A percentile compares a stretch with the other conserved stretches of the same genome.
Conservation (phyloP, 1,139 yeast species). For the Scheffersomyces quercinus region DNA sequence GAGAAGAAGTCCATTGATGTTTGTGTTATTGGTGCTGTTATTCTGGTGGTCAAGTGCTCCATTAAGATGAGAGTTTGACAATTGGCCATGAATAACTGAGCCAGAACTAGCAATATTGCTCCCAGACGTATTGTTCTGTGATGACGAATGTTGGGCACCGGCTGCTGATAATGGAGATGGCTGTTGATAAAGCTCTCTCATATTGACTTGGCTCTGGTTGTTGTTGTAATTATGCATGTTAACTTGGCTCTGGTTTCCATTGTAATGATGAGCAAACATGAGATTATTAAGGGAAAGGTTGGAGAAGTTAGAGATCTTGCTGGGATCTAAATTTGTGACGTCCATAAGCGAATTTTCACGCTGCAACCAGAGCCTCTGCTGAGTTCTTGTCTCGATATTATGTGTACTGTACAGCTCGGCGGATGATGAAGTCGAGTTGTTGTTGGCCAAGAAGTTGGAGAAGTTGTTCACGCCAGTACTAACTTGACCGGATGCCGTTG, state of each 20-base stretch:
- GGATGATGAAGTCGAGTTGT: conserved; percentile 3
- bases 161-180: conserved; percentile 4
- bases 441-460: conserved; percentile 29
- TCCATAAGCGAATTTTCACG: conserved; percentile 72
- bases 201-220: conserved; percentile 6
- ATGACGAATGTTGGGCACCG: conserved; percentile 9
- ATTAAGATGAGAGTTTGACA: too few relatives aligned
- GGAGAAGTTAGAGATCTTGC: conserved; percentile 38
- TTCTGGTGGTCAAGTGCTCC: too few relatives aligned
- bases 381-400: conserved; percentile 64
- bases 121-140: conserved; percentile 4
- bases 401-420: conserved; percentile 8
- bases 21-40: conserved; percentile 7
- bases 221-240: conserved; percentile 26
- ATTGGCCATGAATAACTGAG: neutral
- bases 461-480: conserved; percentile 29
- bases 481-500: conserved; percentile 8
- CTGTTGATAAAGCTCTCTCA: conserved; percentile 4
- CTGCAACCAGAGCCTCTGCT: conserved; percentile 80
- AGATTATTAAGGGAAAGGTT: conserved; percentile 46
- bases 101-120: neutral
- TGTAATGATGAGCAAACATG: conserved; percentile 46
- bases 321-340: conserved; percentile 40
- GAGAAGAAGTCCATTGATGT: conserved; percentile 32
- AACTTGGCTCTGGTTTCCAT: conserved; percentile 10